Percentiles rank a stretch among this genome's conserved stretches.
These are phyloP conservation scores for Sonneratia alba DNA, from an alignment of 345 rosid genomes.

Conservation along the genomic window DNA sequence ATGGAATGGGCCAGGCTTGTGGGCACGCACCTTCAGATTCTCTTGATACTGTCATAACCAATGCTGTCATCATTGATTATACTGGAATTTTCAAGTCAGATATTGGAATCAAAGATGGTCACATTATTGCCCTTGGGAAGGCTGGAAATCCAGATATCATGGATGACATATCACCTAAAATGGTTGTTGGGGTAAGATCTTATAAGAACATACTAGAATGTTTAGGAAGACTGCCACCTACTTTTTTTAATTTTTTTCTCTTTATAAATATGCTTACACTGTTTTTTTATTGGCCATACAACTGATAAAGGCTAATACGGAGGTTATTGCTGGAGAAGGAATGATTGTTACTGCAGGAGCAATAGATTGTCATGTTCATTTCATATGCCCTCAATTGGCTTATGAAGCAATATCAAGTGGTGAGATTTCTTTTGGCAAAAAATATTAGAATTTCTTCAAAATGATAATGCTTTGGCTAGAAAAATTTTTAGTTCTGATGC, in stretches of 20 bases:
- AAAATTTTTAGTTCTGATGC: not conserved
- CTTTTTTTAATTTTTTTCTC: conserved; percentile 1
- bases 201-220: conserved; percentile 2
- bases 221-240: not conserved
- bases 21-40: conserved; percentile 36
- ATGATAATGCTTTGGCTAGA: not conserved
- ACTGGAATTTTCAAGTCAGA: conserved; percentile 85
- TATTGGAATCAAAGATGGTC: conserved; percentile 69
- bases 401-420: conserved; percentile 96
- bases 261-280: conserved; percentile 6
- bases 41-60: conserved; percentile 78
- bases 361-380: conserved; percentile 95
- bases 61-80: conserved; percentile 75
- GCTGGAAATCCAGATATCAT: conserved; percentile 87
- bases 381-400: conserved; percentile 89
- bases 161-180: conserved; percentile 42
- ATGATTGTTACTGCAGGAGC: conserved; percentile 90
- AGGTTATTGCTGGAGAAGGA: conserved; percentile 94
- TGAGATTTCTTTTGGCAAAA: conserved; percentile 22
- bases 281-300: conserved; percentile 12
- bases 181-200: conserved; percentile 75
- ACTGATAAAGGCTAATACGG: conserved; percentile 49
- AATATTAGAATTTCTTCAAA: not conserved
- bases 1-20: conserved; percentile 90
- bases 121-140: conserved; percentile 62